phyloP scores from a whole-genome alignment of 129 eudicot species.

The Deinandra increscens region DNA sequence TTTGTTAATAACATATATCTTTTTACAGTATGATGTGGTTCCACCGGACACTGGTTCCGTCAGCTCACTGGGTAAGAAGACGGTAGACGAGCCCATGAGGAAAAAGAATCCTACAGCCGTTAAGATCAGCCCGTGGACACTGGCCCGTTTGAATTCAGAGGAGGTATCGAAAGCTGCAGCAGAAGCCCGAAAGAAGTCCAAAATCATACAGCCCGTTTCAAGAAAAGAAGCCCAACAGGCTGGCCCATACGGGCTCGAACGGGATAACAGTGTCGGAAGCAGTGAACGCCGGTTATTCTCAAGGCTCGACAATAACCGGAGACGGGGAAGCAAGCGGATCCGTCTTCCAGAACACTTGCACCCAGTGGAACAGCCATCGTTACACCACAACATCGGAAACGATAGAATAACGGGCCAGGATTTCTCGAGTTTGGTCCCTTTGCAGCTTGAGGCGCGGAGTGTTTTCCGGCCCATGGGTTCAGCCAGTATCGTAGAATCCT shows the following conservation, averaged over 20 bases:
- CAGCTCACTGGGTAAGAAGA: constrained; percentile 77
- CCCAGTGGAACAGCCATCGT: constrained; percentile 43
- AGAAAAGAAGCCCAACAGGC: constrained; percentile 43
- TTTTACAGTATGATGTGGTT: constrained; percentile 82
- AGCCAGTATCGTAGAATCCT: constrained; percentile 51
- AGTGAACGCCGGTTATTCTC: constrained; percentile 53
- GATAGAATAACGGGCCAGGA: constrained; percentile 26
- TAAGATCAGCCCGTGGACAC: constrained; percentile 95
- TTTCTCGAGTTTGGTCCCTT: constrained; percentile 51
- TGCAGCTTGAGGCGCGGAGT: constrained; percentile 76
- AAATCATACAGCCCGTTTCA: constrained; percentile 70
- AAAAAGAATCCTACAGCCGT: constrained; percentile 79
- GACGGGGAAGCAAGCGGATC: constrained; percentile 61
- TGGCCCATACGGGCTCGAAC: constrained; percentile 41
- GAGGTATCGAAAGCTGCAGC: constrained; percentile 95
- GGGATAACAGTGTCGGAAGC: constrained; percentile 69
- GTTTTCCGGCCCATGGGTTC: constrained; percentile 50
- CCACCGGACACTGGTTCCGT: constrained; percentile 84
- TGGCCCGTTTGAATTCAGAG: constrained; percentile 87
- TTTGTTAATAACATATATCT: constrained; percentile 14
- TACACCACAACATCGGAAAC: constrained; percentile 23
- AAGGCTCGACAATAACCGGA: constrained; percentile 52
- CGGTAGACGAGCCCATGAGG: constrained; percentile 58
- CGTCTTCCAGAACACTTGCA: constrained; percentile 62
- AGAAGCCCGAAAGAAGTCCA: constrained; percentile 95